These are phyloP conservation scores for Neurospora crassa DNA, from an alignment of 2,329 filamentous ascomycete genomes.

Conservation along the genomic window DNA sequence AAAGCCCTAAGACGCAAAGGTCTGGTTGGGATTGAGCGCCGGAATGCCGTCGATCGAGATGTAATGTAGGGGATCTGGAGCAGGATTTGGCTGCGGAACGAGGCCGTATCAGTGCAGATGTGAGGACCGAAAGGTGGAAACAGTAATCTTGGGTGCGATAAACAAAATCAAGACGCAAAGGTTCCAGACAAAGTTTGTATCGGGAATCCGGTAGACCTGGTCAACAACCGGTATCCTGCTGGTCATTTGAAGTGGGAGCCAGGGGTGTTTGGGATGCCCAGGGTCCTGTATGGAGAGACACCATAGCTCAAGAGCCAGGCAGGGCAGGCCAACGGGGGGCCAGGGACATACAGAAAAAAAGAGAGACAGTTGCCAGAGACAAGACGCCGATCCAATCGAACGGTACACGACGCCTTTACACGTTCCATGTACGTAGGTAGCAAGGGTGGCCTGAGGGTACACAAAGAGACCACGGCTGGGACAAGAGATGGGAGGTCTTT, in stretches of 20 bases:
- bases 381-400: background rate
- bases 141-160: background rate
- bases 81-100: background rate
- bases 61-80: background rate
- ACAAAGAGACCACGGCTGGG: background rate
- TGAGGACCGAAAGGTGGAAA: background rate
- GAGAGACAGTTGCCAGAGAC: background rate
- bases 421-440: background rate
- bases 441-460: background rate
- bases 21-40: background rate
- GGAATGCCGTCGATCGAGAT: conserved; percentile 6
- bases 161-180: conserved; percentile 4
- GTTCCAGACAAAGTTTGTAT: conserved; percentile 8
- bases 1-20: background rate
- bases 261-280: background rate
- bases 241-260: background rate
- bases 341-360: background rate
- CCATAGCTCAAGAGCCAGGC: background rate
- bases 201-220: background rate
- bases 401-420: background rate
- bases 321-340: background rate
- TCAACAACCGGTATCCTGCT: background rate
- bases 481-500: background rate
- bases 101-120: background rate
- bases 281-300: background rate